phyloP scores from a whole-genome alignment of 2,329 filamentous ascomycete species.

The Aspergillus phoenicis region DNA sequence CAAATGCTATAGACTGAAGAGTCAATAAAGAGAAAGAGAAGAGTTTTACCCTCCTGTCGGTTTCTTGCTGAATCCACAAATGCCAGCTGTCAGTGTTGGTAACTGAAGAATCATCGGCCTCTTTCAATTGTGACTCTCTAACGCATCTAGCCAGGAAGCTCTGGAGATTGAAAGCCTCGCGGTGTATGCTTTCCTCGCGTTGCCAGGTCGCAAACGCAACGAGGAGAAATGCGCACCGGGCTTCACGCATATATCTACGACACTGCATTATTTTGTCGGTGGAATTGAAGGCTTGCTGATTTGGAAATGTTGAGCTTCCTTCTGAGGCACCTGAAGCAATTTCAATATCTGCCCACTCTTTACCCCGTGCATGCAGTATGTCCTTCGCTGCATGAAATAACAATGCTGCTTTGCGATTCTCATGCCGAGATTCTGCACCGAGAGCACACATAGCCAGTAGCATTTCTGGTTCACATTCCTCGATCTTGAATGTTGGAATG shows the following conservation, averaged over 20 bases:
- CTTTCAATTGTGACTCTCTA: constrained; percentile 22
- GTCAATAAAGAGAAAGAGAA: constrained; percentile 32
- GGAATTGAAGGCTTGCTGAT: too few relatives aligned
- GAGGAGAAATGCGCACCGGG: too few relatives aligned
- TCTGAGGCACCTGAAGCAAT: too few relatives aligned
- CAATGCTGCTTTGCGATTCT: constrained; percentile 26
- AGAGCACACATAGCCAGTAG: constrained; percentile 66
- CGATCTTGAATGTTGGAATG: constrained; percentile 62
- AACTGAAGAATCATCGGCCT: constrained; percentile 4
- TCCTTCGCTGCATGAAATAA: constrained; percentile 57
- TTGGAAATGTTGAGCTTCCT: too few relatives aligned
- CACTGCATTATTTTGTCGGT: too few relatives aligned
- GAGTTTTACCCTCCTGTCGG: constrained; percentile 27
- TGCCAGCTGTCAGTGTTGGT: constrained; percentile 19
- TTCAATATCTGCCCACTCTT: background rate
- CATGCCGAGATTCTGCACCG: constrained; percentile 49
- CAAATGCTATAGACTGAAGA: constrained; percentile 30
- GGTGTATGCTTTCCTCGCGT: constrained; percentile 20
- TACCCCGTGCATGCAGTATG: constrained; percentile 62
- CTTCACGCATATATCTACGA: too few relatives aligned
- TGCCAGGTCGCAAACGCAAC: constrained; percentile 30
- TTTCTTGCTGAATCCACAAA: constrained; percentile 28
- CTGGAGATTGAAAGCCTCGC: constrained; percentile 29
- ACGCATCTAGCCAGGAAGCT: constrained; percentile 25
- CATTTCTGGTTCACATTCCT: constrained; percentile 65